phyloP scores from a whole-genome alignment of 305 asterid genomes.

The Fraxinus ornus region DNA sequence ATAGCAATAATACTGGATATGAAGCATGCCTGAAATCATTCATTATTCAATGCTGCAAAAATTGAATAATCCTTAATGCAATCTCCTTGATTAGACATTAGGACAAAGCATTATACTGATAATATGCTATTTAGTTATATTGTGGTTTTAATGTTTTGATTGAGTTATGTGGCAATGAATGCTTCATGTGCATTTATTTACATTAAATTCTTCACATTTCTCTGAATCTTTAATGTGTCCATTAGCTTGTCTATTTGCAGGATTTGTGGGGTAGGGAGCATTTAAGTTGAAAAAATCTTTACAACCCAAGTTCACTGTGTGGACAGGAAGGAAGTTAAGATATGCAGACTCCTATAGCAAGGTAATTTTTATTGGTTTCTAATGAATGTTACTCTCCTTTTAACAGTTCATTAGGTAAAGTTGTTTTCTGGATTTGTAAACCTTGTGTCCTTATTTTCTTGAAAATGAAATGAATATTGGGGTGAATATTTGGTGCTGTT shows the following conservation, averaged over 20 bases:
- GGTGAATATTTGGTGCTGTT: background rate
- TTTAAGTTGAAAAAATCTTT: constrained; percentile 30
- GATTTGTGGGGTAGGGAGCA: constrained; percentile 43
- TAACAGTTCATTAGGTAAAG: background rate
- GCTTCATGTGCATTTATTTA: constrained; percentile 35
- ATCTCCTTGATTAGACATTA: background rate
- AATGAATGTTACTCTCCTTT: constrained; percentile 25
- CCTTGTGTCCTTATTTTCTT: background rate
- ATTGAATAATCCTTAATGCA: constrained; percentile 3
- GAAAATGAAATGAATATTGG: background rate
- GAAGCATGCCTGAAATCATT: constrained; percentile 14
- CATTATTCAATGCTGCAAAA: constrained; percentile 21
- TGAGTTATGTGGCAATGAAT: constrained; percentile 23
- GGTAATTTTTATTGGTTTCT: constrained; percentile 48
- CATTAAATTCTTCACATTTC: constrained; percentile 39
- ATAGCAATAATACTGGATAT: constrained; percentile 25
- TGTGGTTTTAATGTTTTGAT: constrained; percentile 17
- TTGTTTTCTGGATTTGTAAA: background rate
- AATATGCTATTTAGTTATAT: background rate
- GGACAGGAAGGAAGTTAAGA: constrained; percentile 32
- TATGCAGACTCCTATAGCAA: constrained; percentile 72
- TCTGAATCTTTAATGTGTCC: constrained; percentile 16
- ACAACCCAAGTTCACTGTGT: constrained; percentile 24
- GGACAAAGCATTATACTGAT: background rate
- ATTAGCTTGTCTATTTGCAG: constrained; percentile 40